A percentile compares a stretch with the other conserved stretches of the same genome.
Evolutionary conservation across 2,329 filamentous ascomycete genomes (phyloP).

Genomic region (Hymenoscyphus occultus): DNA sequence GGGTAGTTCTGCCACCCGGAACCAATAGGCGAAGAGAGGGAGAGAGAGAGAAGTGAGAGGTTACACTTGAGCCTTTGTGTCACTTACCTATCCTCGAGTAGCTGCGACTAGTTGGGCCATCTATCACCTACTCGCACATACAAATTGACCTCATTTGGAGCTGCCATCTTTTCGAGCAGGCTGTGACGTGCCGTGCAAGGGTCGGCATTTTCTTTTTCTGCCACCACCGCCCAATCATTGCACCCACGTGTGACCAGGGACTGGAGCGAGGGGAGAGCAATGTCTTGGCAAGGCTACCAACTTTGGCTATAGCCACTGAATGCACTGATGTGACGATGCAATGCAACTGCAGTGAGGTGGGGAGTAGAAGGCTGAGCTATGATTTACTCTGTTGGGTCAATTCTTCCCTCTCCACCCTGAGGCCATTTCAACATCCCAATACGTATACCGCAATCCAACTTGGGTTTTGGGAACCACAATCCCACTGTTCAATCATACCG

Average conservation of each 20-base stretch:
- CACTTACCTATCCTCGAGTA: background rate
- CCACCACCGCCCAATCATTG: constrained; percentile 8
- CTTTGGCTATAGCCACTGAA: background rate
- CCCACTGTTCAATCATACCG: too few species aligned
- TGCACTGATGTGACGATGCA: background rate
- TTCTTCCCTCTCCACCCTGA: background rate
- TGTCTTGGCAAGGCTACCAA: constrained; percentile 7
- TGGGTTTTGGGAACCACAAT: too few species aligned
- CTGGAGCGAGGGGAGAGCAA: background rate
- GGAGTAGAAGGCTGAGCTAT: background rate
- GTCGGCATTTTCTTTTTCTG: constrained; percentile 11
- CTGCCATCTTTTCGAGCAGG: background rate
- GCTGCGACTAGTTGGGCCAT: background rate
- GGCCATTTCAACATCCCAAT: too few species aligned
- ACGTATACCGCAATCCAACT: too few species aligned
- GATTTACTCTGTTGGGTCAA: background rate
- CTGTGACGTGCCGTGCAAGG: background rate
- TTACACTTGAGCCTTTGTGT: background rate
- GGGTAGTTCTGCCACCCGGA: constrained; percentile 6
- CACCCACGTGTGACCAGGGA: constrained; percentile 7
- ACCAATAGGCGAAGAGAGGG: background rate
- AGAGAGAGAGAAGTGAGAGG: background rate
- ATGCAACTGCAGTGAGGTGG: background rate
- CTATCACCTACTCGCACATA: background rate
- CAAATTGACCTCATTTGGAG: background rate